phyloP scores from a whole-genome alignment of 2,329 filamentous ascomycete genomes.

The Apiospora sp. region DNA sequence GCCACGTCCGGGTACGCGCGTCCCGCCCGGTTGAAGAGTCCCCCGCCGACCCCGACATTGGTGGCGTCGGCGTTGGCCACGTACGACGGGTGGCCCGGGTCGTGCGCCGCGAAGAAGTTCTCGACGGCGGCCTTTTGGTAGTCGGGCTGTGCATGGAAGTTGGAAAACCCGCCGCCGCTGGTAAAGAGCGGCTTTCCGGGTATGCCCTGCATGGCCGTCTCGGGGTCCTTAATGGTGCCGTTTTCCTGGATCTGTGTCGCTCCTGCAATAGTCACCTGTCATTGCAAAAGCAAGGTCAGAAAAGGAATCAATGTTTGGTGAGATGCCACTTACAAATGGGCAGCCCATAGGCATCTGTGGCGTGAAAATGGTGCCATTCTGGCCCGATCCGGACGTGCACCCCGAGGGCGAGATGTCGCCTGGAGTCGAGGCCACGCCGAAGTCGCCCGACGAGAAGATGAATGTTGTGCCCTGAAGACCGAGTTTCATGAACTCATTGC shows the following conservation, averaged over 20 bases:
- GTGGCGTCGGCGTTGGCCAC: conserved; percentile 38
- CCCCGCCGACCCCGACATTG: conserved; percentile 40
- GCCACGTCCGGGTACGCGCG: conserved; percentile 47
- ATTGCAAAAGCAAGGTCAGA: conserved; percentile 39
- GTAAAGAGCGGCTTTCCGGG: conserved; percentile 27
- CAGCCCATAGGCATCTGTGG: conserved; percentile 54
- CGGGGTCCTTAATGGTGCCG: conserved; percentile 25
- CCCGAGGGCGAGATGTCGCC: conserved; percentile 32
- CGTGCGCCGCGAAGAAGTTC: conserved; percentile 35
- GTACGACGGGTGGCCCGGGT: conserved; percentile 32
- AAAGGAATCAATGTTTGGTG: too few relatives aligned
- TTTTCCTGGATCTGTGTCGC: conserved; percentile 24
- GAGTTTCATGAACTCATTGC: conserved; percentile 52
- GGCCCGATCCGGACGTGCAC: conserved; percentile 40
- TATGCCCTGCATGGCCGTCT: conserved; percentile 17
- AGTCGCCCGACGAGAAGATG: conserved; percentile 49
- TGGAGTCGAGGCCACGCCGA: conserved; percentile 42
- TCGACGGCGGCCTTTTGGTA: conserved; percentile 41
- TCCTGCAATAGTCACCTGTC: not conserved
- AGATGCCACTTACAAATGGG: conserved; percentile 49
- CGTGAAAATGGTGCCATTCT: conserved; percentile 46
- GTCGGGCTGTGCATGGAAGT: conserved; percentile 41
- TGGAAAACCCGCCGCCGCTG: conserved; percentile 45
- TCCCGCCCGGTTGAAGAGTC: conserved; percentile 44
- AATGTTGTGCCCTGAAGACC: conserved; percentile 48